Base-by-base conservation (phyloP, 2,329 filamentous ascomycete species). In the Hypoxylon sp. region DNA sequence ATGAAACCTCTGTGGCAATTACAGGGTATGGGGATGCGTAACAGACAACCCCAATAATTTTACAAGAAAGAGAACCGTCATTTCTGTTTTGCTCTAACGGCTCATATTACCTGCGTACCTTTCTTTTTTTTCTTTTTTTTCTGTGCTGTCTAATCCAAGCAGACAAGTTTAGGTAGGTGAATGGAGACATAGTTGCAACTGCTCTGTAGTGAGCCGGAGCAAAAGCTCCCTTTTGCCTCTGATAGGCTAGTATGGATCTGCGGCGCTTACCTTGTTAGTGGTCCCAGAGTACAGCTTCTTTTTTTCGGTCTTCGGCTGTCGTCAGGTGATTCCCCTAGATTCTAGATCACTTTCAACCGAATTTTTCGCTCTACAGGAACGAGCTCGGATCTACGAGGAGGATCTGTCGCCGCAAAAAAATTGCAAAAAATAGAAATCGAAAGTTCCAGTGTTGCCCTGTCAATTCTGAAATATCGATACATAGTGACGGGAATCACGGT, bases 191-290 rank as follows among this genome's bases (percentile, higher is more conserved):
- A 50, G 28, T 19, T 60, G 41, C 46, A 63, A 41, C 49, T 36
- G 59, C 56, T 55, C 56, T 55, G 64, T 70, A 57, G 56, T 69
- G 71, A 71, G 64, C 65, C 74, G 74, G 74, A 76, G 74, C 72
- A 70, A 69, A 68, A 62, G 72, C 73, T 76, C 74, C 74, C 65
- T 43, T 25, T 13, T 9, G 50, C 56, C 59, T 69, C 60, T 76
- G 74, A 76, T 76, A 74, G 73, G 74, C 63, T 63, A 60, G 28
- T 45, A 51, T 30, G 61, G 63, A 51, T 60, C 69, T 66, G 64
- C 63, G 65, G 62, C 67, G 64, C 69, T 70, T 70, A 70, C 69
- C 64, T 45, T 66, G 59, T 68, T 70, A 63, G 68, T 71, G 50
- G 58, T 66, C 57, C 68, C 65, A 66, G 59, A 46, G 45, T 60